phyloP scores from a whole-genome alignment of 2,329 filamentous ascomycete species.

The Pestalotiopsis sp. region DNA sequence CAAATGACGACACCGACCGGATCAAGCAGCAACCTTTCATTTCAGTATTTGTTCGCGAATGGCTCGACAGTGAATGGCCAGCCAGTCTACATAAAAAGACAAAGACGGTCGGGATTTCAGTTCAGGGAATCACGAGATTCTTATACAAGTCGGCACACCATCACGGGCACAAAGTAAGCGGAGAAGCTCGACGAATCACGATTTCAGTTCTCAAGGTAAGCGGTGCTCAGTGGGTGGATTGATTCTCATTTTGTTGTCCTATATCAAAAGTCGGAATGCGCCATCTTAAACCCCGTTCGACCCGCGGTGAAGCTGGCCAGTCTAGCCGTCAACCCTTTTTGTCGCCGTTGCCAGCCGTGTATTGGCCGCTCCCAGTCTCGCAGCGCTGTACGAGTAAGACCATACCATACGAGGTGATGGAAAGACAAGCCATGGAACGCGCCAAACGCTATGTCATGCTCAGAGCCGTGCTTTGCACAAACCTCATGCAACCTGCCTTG shows the following conservation, averaged over 20 bases:
- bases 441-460: background rate
- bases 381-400: background rate
- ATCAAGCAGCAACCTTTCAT: background rate
- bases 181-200: background rate
- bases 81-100: background rate
- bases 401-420: background rate
- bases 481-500: background rate
- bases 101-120: background rate
- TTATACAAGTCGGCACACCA: background rate
- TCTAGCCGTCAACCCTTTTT: background rate
- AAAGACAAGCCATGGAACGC: background rate
- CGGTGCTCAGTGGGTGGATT: background rate
- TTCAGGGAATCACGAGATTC: no score
- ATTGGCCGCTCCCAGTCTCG: background rate
- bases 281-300: background rate
- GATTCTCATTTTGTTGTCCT: background rate
- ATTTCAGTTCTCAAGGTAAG: background rate
- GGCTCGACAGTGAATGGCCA: no score
- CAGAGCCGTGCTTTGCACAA: background rate
- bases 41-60: background rate
- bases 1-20: background rate
- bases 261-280: background rate
- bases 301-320: background rate
- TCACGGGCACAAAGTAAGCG: background rate
- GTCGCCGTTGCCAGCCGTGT: background rate